Conservation (phyloP, 2,329 filamentous ascomycete genomes). For the Escovopsis sp. region DNA sequence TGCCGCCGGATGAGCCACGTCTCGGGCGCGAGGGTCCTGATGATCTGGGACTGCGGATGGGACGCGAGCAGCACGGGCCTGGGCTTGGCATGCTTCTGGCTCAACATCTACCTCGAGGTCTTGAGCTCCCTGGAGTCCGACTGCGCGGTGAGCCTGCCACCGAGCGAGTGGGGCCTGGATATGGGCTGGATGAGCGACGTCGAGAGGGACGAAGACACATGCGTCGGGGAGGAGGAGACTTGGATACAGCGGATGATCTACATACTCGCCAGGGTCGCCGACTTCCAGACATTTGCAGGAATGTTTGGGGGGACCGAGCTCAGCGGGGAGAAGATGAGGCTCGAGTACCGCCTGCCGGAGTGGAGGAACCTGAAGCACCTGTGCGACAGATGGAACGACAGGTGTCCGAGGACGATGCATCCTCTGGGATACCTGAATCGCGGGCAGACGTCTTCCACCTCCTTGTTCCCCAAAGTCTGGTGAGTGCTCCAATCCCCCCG, state of each 20-base stretch:
- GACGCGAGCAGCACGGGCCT: constrained; percentile 64
- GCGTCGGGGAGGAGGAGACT: constrained; percentile 46
- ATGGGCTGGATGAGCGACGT: constrained; percentile 38
- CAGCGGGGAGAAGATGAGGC: constrained; percentile 47
- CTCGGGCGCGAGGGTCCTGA: constrained; percentile 43
- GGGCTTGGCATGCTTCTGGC: constrained; percentile 83
- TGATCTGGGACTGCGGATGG: constrained; percentile 87
- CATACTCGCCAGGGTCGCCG: constrained; percentile 72
- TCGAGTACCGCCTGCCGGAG: constrained; percentile 53
- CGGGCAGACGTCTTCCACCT: constrained; percentile 51
- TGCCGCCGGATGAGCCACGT: constrained; percentile 80
- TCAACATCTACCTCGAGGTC: constrained; percentile 85
- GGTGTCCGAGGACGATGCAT: constrained; percentile 73
- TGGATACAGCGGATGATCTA: constrained; percentile 88
- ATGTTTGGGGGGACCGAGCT: constrained; percentile 43
- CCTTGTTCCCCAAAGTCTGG: constrained; percentile 78
- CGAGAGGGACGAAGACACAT: constrained; percentile 27
- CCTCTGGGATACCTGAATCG: constrained; percentile 65
- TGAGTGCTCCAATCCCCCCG: constrained; percentile 23
- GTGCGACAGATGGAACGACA: constrained; percentile 69
- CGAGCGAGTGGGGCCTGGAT: constrained; percentile 78
- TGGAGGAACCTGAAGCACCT: constrained; percentile 71
- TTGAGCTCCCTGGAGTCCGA: constrained; percentile 76
- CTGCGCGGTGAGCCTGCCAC: constrained; percentile 77
- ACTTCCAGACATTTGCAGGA: constrained; percentile 61